Evolutionary conservation across 2,329 filamentous ascomycete species (phyloP), one percentile per base, ranked within the genome.

Genomic region (Fusarium graminum): DNA sequence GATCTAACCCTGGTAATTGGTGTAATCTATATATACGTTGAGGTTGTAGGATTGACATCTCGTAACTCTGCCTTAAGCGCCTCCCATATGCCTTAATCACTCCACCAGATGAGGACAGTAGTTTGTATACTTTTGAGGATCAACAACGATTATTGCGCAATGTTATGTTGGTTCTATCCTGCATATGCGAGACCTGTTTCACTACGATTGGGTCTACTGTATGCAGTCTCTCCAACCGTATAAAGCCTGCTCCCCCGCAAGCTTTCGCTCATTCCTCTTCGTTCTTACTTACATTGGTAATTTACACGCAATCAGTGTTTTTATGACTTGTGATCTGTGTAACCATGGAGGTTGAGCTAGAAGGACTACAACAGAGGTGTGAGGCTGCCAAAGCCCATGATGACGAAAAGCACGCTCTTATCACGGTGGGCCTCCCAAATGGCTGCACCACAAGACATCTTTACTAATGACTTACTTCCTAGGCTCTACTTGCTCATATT

Each of bases 351-450:
- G 9, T 26, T 12, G 44, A 38, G 32, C n/a, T 47, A 4, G 30
- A 47, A 16, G n/a, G 6, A 12, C 11, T 55, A 19, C 44, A 49
- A 12, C 42, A 41, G 3, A 28, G 12, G 6, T 57, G 53, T 45
- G n/a, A 30, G 7, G 26, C 17, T 2, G 51, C 45, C 39, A 57
- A 30, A 19, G 45, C 53, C 22, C 45, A 57, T 7, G 53, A 57
- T 28, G 53, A 57, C 22, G 38, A 57, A 17, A 57, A 57, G 39
- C 30, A 50, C 7, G 13, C 39, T 14, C 30, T 57, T 2, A 30
- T 57, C 28, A 42, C 28, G 25, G 53, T 39, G 14, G 34, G 22
- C 22, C 3, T n/a, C 9, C 3, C 16, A 10, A 10, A 16, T 6
- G 10, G 6, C 22, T 10, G 3, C 2, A 39, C 29, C 12, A 10